Base-by-base conservation (phyloP, 2,329 filamentous ascomycete genomes). In the Stemphylium vesicarium region DNA sequence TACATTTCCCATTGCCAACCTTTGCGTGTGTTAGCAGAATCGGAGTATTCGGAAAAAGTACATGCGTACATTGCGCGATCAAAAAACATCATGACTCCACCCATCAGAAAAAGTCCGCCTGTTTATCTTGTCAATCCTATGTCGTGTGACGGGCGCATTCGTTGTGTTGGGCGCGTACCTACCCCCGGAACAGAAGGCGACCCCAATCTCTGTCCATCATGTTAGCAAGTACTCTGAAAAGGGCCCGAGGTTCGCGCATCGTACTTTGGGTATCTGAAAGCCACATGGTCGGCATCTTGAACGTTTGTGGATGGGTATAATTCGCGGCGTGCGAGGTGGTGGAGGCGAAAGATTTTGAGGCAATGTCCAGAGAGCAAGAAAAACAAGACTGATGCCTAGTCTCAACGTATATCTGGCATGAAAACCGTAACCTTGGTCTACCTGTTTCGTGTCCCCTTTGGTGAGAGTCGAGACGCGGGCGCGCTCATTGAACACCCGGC, bases 181-280 rank as follows among this genome's bases (percentile, higher is more conserved):
- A 96, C 93, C 94, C 72, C 92, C 94, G 73, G 92, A 95, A 84
- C 95, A 98, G 82, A 99, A 99, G 75, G 93, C 91, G 60, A 97
- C 93, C 68, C 95, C 95, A 71, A 98, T 90, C 79, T 99, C 95
- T 98, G 71, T 67, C 9, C 12, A 15, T 12, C 13, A 18, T 38
- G 56, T 62, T 51, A 66, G 64, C 11, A 42, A 15, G 13, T 16
- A 12, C 33, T 10, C 37, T 38, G 26, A 15, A 44, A 32, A 22
- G 22, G 42, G 18, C 32, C 20, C 32, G 15, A 13, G 32, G 20
- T 42, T 36, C 49, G 52, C 57, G 64, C 63, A 47, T 82, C 90
- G 72, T 84, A 96, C 94, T 98, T 79, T 98, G 94, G 74, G 90
- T 86, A 80, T 98, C 94, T 69, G 93, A 91, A 72, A 98, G 84